phyloP scores from a whole-genome alignment of 2,329 filamentous ascomycete genomes.

The Ascochyta clinopodiicola region DNA sequence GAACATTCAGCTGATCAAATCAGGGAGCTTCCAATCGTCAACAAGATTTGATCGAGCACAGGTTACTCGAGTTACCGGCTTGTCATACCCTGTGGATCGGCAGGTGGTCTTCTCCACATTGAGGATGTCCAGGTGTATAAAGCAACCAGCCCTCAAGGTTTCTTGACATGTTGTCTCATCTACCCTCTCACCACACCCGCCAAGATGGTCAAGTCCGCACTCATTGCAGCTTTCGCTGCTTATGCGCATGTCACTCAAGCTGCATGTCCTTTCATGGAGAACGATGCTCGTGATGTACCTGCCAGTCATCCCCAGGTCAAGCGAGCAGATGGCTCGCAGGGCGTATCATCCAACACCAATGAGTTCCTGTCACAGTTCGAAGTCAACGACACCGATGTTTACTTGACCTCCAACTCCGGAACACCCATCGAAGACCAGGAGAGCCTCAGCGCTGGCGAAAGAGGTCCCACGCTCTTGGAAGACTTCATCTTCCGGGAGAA shows the following conservation, averaged over 20 bases:
- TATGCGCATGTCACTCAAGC: constrained; percentile 30
- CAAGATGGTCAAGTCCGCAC: constrained; percentile 34
- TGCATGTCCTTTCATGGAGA: constrained; percentile 48
- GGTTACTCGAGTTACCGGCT: not conserved
- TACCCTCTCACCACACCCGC: constrained; percentile 1
- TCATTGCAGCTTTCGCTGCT: constrained; percentile 36
- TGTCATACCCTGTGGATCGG: constrained; percentile 6
- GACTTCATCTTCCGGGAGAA: constrained; percentile 77
- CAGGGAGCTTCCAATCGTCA: constrained; percentile 5
- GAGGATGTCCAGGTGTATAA: constrained; percentile 19
- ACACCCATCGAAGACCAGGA: constrained; percentile 71
- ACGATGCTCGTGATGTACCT: constrained; percentile 36
- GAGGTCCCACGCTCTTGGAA: constrained; percentile 72
- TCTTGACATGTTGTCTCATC: not conserved
- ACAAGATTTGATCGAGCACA: constrained; percentile 4
- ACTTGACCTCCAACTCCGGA: constrained; percentile 69
- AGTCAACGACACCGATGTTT: constrained; percentile 44
- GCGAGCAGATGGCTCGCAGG: constrained; percentile 27
- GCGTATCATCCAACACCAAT: constrained; percentile 30
- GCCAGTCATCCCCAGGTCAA: constrained; percentile 38
- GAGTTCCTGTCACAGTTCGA: constrained; percentile 48
- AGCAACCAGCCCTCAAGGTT: constrained; percentile 6
- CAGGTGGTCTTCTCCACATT: constrained; percentile 2
- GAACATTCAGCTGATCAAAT: constrained; percentile 15
- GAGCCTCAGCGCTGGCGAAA: constrained; percentile 69